Evolutionary conservation across 495 filamentous ascomycete species (phyloP).

Genomic region (Geoglossum glabrum): DNA sequence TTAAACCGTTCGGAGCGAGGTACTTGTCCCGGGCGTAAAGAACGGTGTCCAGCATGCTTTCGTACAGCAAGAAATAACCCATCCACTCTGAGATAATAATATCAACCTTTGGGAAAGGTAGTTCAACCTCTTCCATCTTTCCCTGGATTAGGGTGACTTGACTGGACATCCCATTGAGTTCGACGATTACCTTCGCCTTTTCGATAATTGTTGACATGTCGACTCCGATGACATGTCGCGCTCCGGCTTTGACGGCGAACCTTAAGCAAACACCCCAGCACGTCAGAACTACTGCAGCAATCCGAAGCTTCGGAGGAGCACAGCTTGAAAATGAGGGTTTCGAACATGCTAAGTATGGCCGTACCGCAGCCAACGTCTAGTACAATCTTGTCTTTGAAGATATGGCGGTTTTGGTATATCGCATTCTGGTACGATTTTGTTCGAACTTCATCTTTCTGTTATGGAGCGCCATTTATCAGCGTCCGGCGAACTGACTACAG

Average conservation of each 20-base stretch:
- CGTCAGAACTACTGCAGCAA: too few relatives aligned
- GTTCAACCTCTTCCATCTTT: conserved; percentile 83
- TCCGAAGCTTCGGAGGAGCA: too few relatives aligned
- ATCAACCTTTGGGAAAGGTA: conserved; percentile 82
- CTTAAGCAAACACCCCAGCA: conserved; percentile 25
- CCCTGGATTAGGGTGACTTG: conserved; percentile 84
- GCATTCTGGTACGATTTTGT: conserved; percentile 90
- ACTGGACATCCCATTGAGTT: conserved; percentile 58
- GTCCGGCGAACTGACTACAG: background rate
- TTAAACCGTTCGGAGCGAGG: conserved; percentile 61
- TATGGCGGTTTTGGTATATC: conserved; percentile 84
- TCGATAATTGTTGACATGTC: conserved; percentile 95
- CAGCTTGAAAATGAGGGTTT: conserved; percentile 9
- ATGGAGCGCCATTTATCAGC: conserved; percentile 2
- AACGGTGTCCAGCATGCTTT: conserved; percentile 95
- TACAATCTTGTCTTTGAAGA: conserved; percentile 95
- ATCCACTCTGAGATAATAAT: conserved; percentile 99
- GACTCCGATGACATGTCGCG: conserved; percentile 85
- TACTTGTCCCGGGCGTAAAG: conserved; percentile 87
- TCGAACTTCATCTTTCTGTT: conserved; percentile 91
- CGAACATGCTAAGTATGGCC: conserved; percentile 67
- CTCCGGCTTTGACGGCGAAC: conserved; percentile 90
- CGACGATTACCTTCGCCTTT: conserved; percentile 82
- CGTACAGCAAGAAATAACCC: conserved; percentile 97
- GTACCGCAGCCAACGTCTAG: conserved; percentile 97